Evolutionary conservation across 768 basidiomycete species (phyloP).

Genomic region (Tulasnella sp.): DNA sequence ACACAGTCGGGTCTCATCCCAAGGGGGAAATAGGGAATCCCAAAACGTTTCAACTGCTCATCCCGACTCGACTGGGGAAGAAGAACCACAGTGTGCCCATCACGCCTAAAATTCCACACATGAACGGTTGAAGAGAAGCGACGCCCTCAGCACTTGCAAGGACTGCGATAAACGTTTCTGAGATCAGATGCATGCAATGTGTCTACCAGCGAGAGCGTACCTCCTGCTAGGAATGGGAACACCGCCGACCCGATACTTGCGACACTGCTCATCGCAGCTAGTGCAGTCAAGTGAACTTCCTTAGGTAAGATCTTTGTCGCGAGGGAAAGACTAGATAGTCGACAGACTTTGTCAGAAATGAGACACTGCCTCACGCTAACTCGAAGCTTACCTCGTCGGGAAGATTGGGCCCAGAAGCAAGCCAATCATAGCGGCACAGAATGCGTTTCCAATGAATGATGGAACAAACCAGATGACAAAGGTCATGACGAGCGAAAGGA

Average conservation of each 20-base stretch:
- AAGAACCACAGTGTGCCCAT: slow-evolving; percentile 22
- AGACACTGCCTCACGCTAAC: neutral
- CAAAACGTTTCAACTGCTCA: neutral
- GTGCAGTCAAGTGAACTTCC: slow-evolving; percentile 21
- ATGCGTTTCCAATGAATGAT: slow-evolving; percentile 24
- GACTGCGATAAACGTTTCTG: neutral
- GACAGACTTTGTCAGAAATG: neutral
- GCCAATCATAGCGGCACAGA: slow-evolving; percentile 26
- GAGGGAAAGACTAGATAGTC: slow-evolving; percentile 1
- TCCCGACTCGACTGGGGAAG: slow-evolving; percentile 23
- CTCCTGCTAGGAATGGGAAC: slow-evolving; percentile 20
- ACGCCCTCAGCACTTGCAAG: slow-evolving; percentile 20
- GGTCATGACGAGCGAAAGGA: slow-evolving; percentile 22
- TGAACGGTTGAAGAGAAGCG: slow-evolving; percentile 6
- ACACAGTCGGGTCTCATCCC: neutral
- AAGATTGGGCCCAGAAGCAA: slow-evolving; percentile 25
- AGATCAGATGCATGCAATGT: neutral
- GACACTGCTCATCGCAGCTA: slow-evolving; percentile 16
- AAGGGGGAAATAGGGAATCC: neutral
- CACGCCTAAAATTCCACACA: slow-evolving; percentile 19
- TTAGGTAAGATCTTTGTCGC: slow-evolving; percentile 19
- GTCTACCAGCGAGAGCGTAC: neutral
- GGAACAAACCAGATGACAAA: slow-evolving; percentile 28
- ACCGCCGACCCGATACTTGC: slow-evolving; percentile 20
- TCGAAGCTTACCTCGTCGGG: slow-evolving; percentile 14